phyloP scores from a whole-genome alignment of 148 eudicot genomes.

The Rhododendron simsii region DNA sequence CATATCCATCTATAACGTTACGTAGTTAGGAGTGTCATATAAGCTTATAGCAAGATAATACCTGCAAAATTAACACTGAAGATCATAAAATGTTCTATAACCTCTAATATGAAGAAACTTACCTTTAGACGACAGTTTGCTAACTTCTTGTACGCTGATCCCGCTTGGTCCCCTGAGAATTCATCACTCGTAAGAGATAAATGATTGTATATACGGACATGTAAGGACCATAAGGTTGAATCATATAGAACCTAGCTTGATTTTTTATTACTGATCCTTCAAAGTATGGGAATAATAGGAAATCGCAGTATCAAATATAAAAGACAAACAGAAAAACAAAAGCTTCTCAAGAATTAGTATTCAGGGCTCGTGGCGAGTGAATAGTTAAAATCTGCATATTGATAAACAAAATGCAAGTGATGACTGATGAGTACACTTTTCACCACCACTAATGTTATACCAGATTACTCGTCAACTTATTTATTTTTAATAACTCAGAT shows the following conservation, averaged over 20 bases:
- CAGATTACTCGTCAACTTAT: too few species aligned
- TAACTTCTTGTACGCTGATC: constrained; percentile 26
- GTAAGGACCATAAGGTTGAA: background rate
- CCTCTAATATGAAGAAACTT: background rate
- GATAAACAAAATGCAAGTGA: background rate
- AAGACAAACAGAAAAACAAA: background rate
- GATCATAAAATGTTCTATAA: background rate
- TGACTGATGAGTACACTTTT: background rate
- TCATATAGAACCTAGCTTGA: too few species aligned
- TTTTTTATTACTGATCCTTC: too few species aligned
- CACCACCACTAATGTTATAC: too few species aligned
- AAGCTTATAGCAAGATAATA: background rate
- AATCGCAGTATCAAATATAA: too few species aligned
- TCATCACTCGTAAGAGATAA: background rate
- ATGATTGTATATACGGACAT: background rate
- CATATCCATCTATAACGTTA: constrained; percentile 29
- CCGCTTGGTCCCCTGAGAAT: constrained; percentile 48
- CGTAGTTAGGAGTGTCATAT: background rate
- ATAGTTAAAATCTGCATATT: too few species aligned
- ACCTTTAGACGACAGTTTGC: constrained; percentile 43
- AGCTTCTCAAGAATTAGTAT: background rate
- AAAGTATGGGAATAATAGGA: background rate
- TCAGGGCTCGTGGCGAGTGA: background rate
- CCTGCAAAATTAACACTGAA: background rate
- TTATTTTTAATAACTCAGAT: too few species aligned